A percentile compares a stretch with the other conserved stretches of the same genome.
These are phyloP conservation scores for Amniculicola lignicola DNA, from an alignment of 495 filamentous ascomycete genomes.

Conservation along the genomic window DNA sequence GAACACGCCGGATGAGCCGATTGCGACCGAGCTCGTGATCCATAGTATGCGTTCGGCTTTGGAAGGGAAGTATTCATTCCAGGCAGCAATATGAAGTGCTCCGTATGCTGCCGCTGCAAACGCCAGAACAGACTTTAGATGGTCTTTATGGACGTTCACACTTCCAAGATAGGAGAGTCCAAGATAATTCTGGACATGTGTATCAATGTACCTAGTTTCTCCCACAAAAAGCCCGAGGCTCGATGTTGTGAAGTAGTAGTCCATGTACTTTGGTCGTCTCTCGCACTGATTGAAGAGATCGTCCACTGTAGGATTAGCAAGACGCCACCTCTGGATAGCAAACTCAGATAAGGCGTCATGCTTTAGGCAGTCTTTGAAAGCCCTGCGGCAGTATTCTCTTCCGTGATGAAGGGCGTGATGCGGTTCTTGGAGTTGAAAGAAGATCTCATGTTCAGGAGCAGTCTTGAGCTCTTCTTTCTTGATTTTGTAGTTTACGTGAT, in stretches of 20 bases:
- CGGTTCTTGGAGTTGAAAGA: constrained; percentile 11
- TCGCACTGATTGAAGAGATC: constrained; percentile 15
- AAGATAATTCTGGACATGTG: constrained; percentile 4
- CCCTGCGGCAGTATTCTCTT: constrained; percentile 8
- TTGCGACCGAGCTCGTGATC: constrained; percentile 12
- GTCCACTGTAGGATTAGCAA: constrained; percentile 4
- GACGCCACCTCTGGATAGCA: constrained; percentile 14
- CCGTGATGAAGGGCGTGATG: constrained; percentile 12
- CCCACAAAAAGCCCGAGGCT: constrained; percentile 14
- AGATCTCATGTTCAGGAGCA: constrained; percentile 20
- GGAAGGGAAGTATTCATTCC: constrained; percentile 22
- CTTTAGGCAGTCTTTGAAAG: constrained; percentile 8
- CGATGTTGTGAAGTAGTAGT: constrained; percentile 20
- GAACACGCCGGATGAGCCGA: constrained; percentile 8
- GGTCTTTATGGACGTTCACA: constrained; percentile 13
- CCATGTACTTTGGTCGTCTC: constrained; percentile 8
- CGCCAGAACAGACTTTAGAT: constrained; percentile 9
- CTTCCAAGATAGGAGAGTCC: constrained; percentile 14
- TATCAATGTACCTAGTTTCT: constrained; percentile 8
- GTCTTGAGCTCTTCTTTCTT: neutral
- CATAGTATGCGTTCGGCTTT: constrained; percentile 1
- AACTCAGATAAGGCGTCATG: neutral
- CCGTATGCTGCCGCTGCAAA: constrained; percentile 18
- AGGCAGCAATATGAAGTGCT: constrained; percentile 12
- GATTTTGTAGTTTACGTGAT: constrained; percentile 16